Conservation (phyloP, 2,329 filamentous ascomycete genomes). For the Gremmenia infestans region DNA sequence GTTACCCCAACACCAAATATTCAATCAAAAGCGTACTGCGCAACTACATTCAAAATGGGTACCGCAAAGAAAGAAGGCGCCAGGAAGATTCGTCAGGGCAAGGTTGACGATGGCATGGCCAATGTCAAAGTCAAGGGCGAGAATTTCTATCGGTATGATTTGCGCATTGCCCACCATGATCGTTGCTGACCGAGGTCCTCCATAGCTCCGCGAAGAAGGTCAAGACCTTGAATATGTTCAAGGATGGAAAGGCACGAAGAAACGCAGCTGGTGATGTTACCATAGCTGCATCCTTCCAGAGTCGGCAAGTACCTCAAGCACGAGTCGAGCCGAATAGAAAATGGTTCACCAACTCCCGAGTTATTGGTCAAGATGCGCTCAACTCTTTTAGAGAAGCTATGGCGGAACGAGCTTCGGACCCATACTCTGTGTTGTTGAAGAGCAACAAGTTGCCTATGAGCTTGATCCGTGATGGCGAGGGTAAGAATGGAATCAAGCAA, state of each 20-base stretch:
- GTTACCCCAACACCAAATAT: conserved; percentile 6
- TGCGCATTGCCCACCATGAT: not conserved
- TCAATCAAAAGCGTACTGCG: conserved; percentile 12
- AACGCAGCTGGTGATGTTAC: conserved; percentile 82
- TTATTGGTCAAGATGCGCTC: conserved; percentile 84
- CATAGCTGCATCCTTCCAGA: conserved; percentile 80
- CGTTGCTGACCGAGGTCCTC: conserved; percentile 7
- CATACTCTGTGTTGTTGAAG: conserved; percentile 92
- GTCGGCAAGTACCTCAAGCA: conserved; percentile 72
- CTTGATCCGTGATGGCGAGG: conserved; percentile 74
- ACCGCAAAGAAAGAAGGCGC: conserved; percentile 85
- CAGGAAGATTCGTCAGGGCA: conserved; percentile 80
- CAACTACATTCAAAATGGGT: conserved; percentile 57
- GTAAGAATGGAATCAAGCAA: conserved; percentile 80
- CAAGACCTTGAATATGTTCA: conserved; percentile 84
- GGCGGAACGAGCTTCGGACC: conserved; percentile 82
- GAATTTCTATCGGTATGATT: conserved; percentile 83
- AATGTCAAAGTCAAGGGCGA: conserved; percentile 95
- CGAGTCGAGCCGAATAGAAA: conserved; percentile 93
- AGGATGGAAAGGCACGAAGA: conserved; percentile 75
- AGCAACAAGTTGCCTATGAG: conserved; percentile 97
- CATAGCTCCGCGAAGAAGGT: conserved; percentile 71
- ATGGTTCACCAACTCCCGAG: conserved; percentile 94
- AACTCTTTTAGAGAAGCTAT: conserved; percentile 86
- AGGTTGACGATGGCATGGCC: conserved; percentile 77